Base-by-base conservation (phyloP, 371 early-diverging fungal genomes). In the Gilbertella persicaria region DNA sequence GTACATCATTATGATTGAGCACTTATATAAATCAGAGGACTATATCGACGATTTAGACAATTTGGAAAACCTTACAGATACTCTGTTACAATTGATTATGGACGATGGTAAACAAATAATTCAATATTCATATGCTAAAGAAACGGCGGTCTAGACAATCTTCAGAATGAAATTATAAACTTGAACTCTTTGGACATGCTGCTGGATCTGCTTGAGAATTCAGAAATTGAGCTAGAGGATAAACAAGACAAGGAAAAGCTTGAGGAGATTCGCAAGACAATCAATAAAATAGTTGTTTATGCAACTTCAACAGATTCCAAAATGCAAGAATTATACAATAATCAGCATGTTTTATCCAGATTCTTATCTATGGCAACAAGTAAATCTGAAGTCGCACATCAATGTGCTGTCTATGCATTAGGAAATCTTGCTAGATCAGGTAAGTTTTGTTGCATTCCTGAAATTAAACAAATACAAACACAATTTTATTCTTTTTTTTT, bases 341-440 rank as follows among this genome's bases (percentile, higher is more conserved):
- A 81, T 49, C 55, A 69, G 13, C 45, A 45, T 5, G 29, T 83
- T 21, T 60, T 86, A 35, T 33, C 63, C 16, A 51, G 68, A 36
- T 79, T 83, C 25, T 44, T 83, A 3, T 33, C 45, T 13, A 83
- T 84, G 87, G 53, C 79, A 5, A 38, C 41, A 10, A 66, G 55
- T 17, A 51, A 69, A 17, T 44, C 59, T 7, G 73, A 67, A 26
- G 47, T 60, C 30, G 53, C 71, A 41, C 26, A 58, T 43, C 68
- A 76, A 62, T 73, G 76, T 45, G 82, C 82, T 0, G 75, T 75
- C 6, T 76, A 83, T 45, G 67, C 71, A 4, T 55, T 86, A 30
- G 87, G 83, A 43, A 86, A 86, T 48, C 73, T 86, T 35, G 85
- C 85, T 12, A 63, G 87, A 55, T 69, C 81, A 58, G 82, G 82